Evolutionary conservation across 305 asterid genomes (phyloP).

Genomic region (Fraxinus sp.): DNA sequence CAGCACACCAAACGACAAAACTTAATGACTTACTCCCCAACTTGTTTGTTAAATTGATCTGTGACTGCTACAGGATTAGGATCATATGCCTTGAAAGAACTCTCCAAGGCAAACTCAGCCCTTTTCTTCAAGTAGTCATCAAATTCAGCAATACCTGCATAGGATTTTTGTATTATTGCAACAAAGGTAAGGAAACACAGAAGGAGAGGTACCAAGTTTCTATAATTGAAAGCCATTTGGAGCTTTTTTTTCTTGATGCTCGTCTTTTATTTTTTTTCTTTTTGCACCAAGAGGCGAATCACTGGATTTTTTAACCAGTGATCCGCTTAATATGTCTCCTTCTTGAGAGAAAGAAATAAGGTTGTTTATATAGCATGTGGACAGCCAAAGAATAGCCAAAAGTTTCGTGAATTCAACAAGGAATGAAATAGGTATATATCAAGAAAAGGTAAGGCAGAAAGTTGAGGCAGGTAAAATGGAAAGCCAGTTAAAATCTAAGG

Average conservation of each 20-base stretch:
- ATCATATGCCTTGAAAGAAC: conserved; percentile 47
- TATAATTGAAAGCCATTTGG: conserved; percentile 28
- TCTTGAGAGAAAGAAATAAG: conserved; percentile 1
- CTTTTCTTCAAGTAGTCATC: conserved; percentile 49
- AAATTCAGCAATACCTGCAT: conserved; percentile 37
- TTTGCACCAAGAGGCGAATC: conserved; percentile 20
- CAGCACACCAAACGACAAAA: not conserved
- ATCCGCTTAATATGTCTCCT: conserved; percentile 20
- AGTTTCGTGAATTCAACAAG: not conserved
- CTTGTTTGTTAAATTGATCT: conserved; percentile 47
- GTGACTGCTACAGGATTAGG: conserved; percentile 58
- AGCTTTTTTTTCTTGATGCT: not conserved
- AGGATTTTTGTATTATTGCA: conserved; percentile 30
- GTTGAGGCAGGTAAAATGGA: conserved; percentile 29
- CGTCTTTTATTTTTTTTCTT: not conserved
- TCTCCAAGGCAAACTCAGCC: conserved; percentile 46
- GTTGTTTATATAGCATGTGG: conserved; percentile 3
- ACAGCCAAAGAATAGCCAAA: not conserved
- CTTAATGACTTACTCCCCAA: conserved; percentile 47
- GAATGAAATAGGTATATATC: not conserved
- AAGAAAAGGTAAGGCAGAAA: not conserved
- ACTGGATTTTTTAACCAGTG: conserved; percentile 26
- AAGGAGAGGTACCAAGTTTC: conserved; percentile 20
- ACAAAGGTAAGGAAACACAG: conserved; percentile 28
- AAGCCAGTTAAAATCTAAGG: conserved; percentile 26